Base-by-base conservation (phyloP, 1,284 basidiomycete genomes). In the Wallemia ichthyophaga region DNA sequence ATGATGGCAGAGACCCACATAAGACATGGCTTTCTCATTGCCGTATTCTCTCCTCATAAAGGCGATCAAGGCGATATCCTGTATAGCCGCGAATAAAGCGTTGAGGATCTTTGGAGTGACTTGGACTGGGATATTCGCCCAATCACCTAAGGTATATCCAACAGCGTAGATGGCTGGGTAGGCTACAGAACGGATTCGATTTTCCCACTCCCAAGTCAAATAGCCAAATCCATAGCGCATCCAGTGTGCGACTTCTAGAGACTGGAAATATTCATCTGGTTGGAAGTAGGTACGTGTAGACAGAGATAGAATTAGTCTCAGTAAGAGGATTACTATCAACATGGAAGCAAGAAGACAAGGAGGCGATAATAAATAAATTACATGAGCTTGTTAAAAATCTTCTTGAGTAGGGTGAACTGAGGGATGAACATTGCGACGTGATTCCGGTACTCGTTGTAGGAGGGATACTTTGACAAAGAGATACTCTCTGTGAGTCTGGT, bases 181-280 rank as follows among this genome's bases (percentile, higher is more conserved):
- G 23, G 1, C 56, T 63, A 17, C 64, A 61, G 9, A 62, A 11
- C n/a, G 37, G 24, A 17, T 60, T 56, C 64, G 9, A 75, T 83
- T 73, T 24, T 77, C 71, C 94, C 94, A 99, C 73, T 99, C 94
- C 94, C 94, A 99, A 26, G 89, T 95, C 33, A 86, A 73, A 66
- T 82, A 78, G 1, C 89, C 94, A 69, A 86, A 88, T 27, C 88
- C 88, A 68, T 87, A 98, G 59, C 92, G 85, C 55, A 82, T 70
- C 59, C 74, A 74, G 68, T 96, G 85, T 0, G 94, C 94, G 27
- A 88, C 83, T 68, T 99, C 94, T 53, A 94, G 76, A 9, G 88
- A 79, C 68, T 99, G 94, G 66, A 83, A 96, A 71, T 86, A 94
- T 71, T 98, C 94, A 70, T 99, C 94, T 1, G 94, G 92, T 68